Conservation (phyloP, 139 green algal genomes). For the Deuterostichococcus epilithicus region DNA sequence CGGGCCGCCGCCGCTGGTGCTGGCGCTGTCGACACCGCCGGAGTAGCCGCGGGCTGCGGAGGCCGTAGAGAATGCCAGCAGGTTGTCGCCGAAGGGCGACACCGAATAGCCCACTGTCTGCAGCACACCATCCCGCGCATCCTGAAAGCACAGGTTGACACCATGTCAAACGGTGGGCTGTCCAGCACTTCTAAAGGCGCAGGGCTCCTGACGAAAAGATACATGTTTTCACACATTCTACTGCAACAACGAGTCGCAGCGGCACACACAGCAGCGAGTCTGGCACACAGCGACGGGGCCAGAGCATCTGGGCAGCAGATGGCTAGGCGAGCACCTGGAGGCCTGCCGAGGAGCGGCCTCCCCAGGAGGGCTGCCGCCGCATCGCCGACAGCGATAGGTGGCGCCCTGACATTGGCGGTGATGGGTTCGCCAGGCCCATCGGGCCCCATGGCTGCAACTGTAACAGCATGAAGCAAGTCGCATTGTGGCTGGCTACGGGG, state of each 20-base stretch:
- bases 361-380: slow-evolving; percentile 43
- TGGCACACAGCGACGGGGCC: too few species aligned
- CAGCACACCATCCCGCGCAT: not conserved
- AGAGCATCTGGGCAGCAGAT: not conserved
- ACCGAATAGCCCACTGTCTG: slow-evolving; percentile 33
- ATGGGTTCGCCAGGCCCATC: too few species aligned
- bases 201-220: too few species aligned
- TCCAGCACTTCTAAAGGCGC: too few species aligned
- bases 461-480: not conserved
- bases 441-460: slow-evolving; percentile 16
- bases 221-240: too few species aligned
- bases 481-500: too few species aligned
- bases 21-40: too few species aligned
- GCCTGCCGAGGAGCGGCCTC: slow-evolving; percentile 11
- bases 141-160: not conserved
- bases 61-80: not conserved
- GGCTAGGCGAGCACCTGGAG: not conserved
- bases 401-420: slow-evolving; percentile 36
- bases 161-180: too few species aligned
- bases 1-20: too few species aligned
- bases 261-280: too few species aligned
- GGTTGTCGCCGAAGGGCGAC: slow-evolving; percentile 13
- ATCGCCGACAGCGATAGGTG: slow-evolving; percentile 49
- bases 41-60: not conserved
- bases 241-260: too few species aligned